A percentile compares a stretch with the other conserved stretches of the same genome.
These are phyloP conservation scores for Aristolochia contorta DNA, from an alignment of 164 flowering plant genomes.

Conservation along the genomic window DNA sequence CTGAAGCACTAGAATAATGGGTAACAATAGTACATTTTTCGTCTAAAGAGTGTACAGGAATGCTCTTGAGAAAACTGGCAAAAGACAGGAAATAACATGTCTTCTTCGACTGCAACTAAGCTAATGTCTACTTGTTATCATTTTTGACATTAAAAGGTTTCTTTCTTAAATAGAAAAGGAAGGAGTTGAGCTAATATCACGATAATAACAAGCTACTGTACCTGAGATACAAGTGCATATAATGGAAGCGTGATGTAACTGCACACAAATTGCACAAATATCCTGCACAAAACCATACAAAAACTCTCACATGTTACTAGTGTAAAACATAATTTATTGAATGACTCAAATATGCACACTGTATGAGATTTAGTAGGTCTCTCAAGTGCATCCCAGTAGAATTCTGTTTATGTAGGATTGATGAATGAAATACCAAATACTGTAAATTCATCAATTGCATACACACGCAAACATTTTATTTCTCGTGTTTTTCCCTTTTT, in stretches of 20 bases:
- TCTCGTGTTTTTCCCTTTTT: too few species aligned
- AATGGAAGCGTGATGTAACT: constrained; percentile 92
- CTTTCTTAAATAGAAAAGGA: neutral
- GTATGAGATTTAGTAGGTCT: neutral
- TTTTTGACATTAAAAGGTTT: neutral
- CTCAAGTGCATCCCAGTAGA: neutral
- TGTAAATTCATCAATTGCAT: neutral
- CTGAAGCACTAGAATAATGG: too few species aligned
- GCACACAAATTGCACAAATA: constrained; percentile 65
- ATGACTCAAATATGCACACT: neutral
- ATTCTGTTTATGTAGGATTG: neutral
- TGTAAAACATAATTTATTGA: neutral
- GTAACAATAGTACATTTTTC: too few species aligned
- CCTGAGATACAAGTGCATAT: constrained; percentile 97
- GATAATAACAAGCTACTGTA: constrained; percentile 7
- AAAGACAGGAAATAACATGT: neutral
- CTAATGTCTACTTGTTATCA: neutral
- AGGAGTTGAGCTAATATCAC: neutral
- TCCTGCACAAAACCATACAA: constrained; percentile 29
- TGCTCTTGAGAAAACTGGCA: neutral
- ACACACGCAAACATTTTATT: too few species aligned
- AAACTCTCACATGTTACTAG: neutral
- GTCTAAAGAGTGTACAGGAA: too few species aligned
- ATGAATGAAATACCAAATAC: neutral
- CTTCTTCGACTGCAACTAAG: neutral